Conservation (phyloP, 805 yeast species). For the Hanseniaspora osmophila region DNA sequence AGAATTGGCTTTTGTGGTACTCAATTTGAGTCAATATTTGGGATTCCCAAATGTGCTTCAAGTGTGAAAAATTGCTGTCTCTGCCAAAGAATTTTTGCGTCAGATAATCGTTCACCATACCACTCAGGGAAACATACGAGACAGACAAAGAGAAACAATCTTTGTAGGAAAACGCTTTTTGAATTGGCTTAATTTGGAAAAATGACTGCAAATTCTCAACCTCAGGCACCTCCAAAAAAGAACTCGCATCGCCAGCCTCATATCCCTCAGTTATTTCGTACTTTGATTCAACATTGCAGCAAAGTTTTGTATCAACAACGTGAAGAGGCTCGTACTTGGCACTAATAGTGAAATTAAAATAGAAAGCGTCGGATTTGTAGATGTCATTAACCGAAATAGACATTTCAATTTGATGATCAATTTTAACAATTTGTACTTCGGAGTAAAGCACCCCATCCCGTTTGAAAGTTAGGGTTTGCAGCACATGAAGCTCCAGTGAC, state of each 20-base stretch:
- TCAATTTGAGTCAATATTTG: slow-evolving; percentile 11
- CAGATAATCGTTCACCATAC: slow-evolving; percentile 1
- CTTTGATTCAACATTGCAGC: not conserved
- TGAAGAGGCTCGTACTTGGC: slow-evolving; percentile 8
- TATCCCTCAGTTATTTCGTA: too few relatives aligned
- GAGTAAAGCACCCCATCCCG: slow-evolving; percentile 5
- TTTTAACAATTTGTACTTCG: slow-evolving; percentile 7
- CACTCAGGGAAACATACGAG: slow-evolving; percentile 15
- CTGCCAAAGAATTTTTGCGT: slow-evolving; percentile 2
- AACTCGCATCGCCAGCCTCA: too few relatives aligned
- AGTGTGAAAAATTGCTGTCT: not conserved
- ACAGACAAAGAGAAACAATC: slow-evolving; percentile 15
- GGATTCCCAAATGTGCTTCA: slow-evolving; percentile 13
- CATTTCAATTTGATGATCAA: slow-evolving; percentile 15
- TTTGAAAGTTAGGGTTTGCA: slow-evolving; percentile 7
- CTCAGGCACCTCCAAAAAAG: too few relatives aligned
- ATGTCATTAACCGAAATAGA: slow-evolving; percentile 23
- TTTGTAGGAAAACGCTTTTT: slow-evolving; percentile 7
- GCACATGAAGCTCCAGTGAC: not conserved
- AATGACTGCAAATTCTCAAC: not conserved
- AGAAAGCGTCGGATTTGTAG: slow-evolving; percentile 15
- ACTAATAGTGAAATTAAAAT: slow-evolving; percentile 18
- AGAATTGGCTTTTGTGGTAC: slow-evolving; percentile 9
- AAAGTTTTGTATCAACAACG: not conserved
- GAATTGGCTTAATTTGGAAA: slow-evolving; percentile 2